phyloP scores from a whole-genome alignment of 805 yeast genomes.

The Kodamaea jinghongensis region DNA sequence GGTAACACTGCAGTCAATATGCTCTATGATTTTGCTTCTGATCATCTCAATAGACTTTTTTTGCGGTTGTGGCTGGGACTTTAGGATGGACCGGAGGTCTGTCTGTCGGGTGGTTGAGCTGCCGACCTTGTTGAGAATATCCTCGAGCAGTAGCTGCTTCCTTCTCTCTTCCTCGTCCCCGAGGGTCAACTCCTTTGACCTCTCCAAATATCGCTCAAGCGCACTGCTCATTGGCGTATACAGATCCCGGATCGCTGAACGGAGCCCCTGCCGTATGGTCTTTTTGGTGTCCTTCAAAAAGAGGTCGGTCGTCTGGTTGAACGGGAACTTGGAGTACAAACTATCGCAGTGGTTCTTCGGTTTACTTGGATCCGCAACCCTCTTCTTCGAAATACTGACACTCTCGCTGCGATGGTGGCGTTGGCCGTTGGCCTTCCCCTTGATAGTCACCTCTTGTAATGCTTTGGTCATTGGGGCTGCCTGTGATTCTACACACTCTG shows the following conservation, averaged over 20 bases:
- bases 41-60: neutral
- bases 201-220: conserved; percentile 7
- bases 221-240: conserved; percentile 7
- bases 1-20: neutral
- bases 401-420: too few relatives aligned
- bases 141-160: conserved; percentile 2
- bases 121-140: conserved; percentile 3
- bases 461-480: too few relatives aligned
- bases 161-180: conserved; percentile 3
- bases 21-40: neutral
- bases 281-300: conserved; percentile 11
- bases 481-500: too few relatives aligned
- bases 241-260: conserved; percentile 4
- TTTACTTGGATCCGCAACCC: neutral
- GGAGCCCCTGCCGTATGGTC: conserved; percentile 6
- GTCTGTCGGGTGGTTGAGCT: neutral
- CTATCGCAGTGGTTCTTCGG: too few relatives aligned
- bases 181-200: neutral
- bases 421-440: too few relatives aligned
- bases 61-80: neutral
- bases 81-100: too few relatives aligned
- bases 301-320: conserved; percentile 11
- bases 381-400: neutral
- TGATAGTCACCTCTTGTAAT: too few relatives aligned
- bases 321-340: conserved; percentile 14